Base-by-base conservation (phyloP, 768 basidiomycete genomes). In the Multifurca ochricompacta region DNA sequence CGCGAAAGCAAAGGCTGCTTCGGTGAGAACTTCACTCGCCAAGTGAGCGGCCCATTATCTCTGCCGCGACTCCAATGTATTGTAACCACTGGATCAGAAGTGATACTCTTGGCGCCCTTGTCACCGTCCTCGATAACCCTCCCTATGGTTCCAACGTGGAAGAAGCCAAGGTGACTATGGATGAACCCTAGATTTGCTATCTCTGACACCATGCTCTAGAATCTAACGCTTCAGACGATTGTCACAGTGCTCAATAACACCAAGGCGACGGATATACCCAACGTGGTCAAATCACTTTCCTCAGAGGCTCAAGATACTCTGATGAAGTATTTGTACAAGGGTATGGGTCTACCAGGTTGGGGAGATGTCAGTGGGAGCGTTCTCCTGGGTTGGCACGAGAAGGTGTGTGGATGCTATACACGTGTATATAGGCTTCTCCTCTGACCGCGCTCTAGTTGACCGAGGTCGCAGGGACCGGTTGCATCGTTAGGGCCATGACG, bases 271-370 rank as follows among this genome's bases (percentile, higher is more conserved):
- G 94, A 97, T 59, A 91, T 97, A 59, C 76, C 85, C 3, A 71
- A 71, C 23, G 81, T 87, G 46, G 77, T 96, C 67, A 87, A 83
- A 64, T 68, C 76, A 0, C 76, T 97, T 28, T 77, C 83, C 3
- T 77, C 77, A 61, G 85, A 89, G 47, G 72, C 78, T 40, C 90
- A 93, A 64, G 95, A 96, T 65, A 88, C 85, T 30, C 77, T 97
- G 50, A 98, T 96, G 95, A 95, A 94, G 67, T 98, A 95, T 66
- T 74, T 98, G 14, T 98, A 97, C 80, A 98, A 98, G 73, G 94
- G 91, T 14, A 97, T 96, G 94, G 80, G 75, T 16, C 69, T 77
- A 63, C 73, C 76, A 2, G 82, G 75, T 14, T 75, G 78, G 67
- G 76, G 79, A 28, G 83, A 84, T 59, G 73, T 82, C 53, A 80